Evolutionary conservation across 805 yeast genomes (phyloP), one percentile per base, ranked within the genome.

Genomic region (Pichia occidentalis): DNA sequence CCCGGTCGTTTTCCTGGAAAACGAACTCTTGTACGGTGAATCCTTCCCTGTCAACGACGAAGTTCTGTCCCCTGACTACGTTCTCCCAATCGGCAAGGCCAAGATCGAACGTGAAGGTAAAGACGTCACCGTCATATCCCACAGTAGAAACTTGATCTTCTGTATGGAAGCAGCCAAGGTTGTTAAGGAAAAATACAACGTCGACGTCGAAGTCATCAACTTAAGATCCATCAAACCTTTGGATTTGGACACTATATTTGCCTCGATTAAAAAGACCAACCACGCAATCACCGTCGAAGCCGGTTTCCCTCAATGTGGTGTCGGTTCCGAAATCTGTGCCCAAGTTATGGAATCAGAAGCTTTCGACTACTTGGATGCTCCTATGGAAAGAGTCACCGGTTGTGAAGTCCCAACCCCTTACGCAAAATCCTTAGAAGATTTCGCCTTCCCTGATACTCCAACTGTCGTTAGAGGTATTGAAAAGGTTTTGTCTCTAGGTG

Each of bases 401-500:
- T 95, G 97, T 61, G 99, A 92, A 71, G 97, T 88, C 23, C 99
- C 99, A 65, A 92, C 98, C 52, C 99, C 99, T 49, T 92, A 92
- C 62, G 95, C 96, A 54, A 77, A 79, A 65, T 88, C 82, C 69
- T 76, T 92, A 61, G 99, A 92, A 77, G 94, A 84, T 70, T 85
- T 92, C 61, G 96, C 97, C 40, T 92, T 92, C 96, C 99, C 99
- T 65, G 95, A 88, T 63, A 73, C 85, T 40, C 90, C 85, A 58
- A 77, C 87, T 49, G 84, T 92, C 54, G 75, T 84, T 59, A 82
- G 87, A 74, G 97, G 87, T 51, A 73, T 75, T 51, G 85, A 79
- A 68, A 82, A 81, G 65, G 88, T 80, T 32, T 70, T 84, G 64
- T 77, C 85, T 37, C 69, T 81, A 44, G 62, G 62, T 44, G 63